Percentiles rank a stretch among this genome's conserved stretches.
phyloP scores from a whole-genome alignment of 148 eudicot genomes.

The Cornus florida region DNA sequence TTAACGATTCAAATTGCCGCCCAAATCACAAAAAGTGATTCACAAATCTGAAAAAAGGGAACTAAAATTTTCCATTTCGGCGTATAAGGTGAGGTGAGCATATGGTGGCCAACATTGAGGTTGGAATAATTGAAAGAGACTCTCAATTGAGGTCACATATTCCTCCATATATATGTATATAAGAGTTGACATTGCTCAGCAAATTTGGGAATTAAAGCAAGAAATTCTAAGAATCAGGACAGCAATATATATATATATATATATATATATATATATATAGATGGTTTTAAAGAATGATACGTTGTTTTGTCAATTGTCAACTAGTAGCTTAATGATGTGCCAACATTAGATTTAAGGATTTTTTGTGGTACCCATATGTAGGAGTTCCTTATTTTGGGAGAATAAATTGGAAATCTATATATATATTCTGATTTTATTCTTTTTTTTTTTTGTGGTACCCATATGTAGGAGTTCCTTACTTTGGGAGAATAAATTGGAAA shows the following conservation, averaged over 20 bases:
- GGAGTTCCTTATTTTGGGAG: no score
- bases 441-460: background rate
- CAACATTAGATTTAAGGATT: background rate
- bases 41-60: background rate
- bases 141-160: background rate
- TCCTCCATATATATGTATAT: background rate
- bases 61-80: background rate
- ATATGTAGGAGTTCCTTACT: no score
- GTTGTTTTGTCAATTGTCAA: background rate
- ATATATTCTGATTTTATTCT: no score
- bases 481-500: no score
- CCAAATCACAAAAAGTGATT: background rate
- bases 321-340: background rate
- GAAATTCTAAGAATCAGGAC: background rate
- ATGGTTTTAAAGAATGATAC: background rate
- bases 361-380: background rate
- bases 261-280: no score
- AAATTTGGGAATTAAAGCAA: background rate
- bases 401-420: no score
- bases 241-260: background rate
- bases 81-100: background rate
- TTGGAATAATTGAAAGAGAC: background rate
- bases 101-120: background rate
- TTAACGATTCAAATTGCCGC: no score
- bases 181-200: slow-evolving; percentile 8